These are phyloP conservation scores for Silybum marianum DNA, from an alignment of 129 eudicot genomes.

Conservation along the genomic window DNA sequence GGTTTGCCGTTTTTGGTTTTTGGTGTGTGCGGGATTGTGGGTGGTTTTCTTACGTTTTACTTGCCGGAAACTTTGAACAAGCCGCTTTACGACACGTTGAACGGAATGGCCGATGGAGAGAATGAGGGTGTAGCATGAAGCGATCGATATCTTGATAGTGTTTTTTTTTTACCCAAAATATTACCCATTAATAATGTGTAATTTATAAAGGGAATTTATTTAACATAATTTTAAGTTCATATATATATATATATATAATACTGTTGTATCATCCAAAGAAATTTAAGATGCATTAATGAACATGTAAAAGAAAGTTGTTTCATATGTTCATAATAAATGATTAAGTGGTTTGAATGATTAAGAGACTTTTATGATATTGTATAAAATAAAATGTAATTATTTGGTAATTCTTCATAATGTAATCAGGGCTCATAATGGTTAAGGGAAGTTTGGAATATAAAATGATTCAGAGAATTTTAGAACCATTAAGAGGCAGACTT, in stretches of 20 bases:
- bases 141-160: not conserved
- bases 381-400: too few species aligned
- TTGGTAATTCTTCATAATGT: too few species aligned
- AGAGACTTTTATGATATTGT: too few species aligned
- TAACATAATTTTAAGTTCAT: not conserved
- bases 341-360: too few species aligned
- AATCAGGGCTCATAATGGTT: too few species aligned
- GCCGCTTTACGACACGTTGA: slow-evolving; percentile 90
- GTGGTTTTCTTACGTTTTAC: slow-evolving; percentile 68
- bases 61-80: slow-evolving; percentile 86
- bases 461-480: too few species aligned
- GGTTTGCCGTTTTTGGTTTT: slow-evolving; percentile 66
- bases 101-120: slow-evolving; percentile 78
- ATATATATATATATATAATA: not conserved
- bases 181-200: slow-evolving; percentile 2
- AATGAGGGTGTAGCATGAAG: slow-evolving; percentile 24
- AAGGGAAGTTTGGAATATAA: too few species aligned
- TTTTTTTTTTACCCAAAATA: not conserved
- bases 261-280: not conserved
- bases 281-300: not conserved
- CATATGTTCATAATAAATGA: too few species aligned
- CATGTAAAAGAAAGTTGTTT: not conserved
- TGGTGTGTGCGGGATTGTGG: slow-evolving; percentile 73
- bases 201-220: not conserved
- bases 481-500: too few species aligned